A percentile compares a stretch with the other conserved stretches of the same genome.
Conservation (phyloP, 2,329 filamentous ascomycete genomes). For the Exophiala sp. region DNA sequence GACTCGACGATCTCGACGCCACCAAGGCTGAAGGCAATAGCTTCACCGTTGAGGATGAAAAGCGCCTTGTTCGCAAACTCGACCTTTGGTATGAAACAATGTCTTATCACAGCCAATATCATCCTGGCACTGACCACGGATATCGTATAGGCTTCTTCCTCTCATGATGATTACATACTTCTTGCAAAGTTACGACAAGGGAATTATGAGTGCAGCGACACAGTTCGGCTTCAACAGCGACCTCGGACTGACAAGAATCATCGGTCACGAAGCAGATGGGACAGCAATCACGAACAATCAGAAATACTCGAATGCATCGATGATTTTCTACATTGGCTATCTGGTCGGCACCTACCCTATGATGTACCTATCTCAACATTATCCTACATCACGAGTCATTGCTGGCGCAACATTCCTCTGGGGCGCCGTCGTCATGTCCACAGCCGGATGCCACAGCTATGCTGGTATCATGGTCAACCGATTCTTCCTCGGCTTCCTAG, state of each 20-base stretch:
- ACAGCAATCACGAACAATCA: conserved; percentile 10
- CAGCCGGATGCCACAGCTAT: conserved; percentile 38
- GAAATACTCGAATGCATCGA: conserved; percentile 32
- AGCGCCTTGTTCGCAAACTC: conserved; percentile 4
- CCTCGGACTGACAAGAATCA: conserved; percentile 4
- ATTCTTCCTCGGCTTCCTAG: conserved; percentile 60
- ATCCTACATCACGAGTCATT: background rate
- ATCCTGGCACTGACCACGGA: background rate
- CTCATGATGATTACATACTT: conserved; percentile 8
- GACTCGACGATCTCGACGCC: background rate
- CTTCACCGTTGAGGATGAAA: background rate
- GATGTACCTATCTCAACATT: conserved; percentile 3
- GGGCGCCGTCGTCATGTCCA: conserved; percentile 31
- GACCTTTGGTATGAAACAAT: background rate
- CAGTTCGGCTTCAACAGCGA: conserved; percentile 5
- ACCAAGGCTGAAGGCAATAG: background rate
- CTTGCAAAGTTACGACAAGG: conserved; percentile 8
- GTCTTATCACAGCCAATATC: background rate
- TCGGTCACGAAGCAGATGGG: conserved; percentile 1
- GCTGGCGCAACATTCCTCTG: conserved; percentile 26
- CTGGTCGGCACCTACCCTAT: conserved; percentile 9
- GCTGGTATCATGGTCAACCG: conserved; percentile 62
- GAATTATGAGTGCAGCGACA: conserved; percentile 1
- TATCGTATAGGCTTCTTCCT: background rate
- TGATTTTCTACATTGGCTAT: conserved; percentile 36